Conservation (phyloP, 495 filamentous ascomycete species). For the Hypoxylon rickii region DNA sequence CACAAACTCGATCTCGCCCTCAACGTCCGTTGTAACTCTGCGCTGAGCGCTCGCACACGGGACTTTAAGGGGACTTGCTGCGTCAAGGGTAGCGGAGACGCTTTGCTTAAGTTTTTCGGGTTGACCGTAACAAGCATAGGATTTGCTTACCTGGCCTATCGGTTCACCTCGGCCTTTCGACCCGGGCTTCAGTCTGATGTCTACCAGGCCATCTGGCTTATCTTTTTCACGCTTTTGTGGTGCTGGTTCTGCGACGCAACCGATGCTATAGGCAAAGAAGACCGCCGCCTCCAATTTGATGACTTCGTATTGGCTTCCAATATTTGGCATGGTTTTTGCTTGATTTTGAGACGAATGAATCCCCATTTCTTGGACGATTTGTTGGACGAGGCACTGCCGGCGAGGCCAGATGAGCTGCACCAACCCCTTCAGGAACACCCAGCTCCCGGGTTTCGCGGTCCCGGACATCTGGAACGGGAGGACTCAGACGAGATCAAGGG, state of each 20-base stretch:
- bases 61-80: constrained; percentile 65
- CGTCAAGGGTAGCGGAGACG: constrained; percentile 45
- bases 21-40: constrained; percentile 62
- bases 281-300: constrained; percentile 51
- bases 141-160: neutral
- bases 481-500: constrained; percentile 70
- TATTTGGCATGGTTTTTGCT: too few species aligned
- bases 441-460: constrained; percentile 14
- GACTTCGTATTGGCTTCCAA: constrained; percentile 51
- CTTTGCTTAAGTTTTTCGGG: constrained; percentile 39
- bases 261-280: constrained; percentile 58
- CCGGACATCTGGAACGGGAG: constrained; percentile 53
- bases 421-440: too few species aligned
- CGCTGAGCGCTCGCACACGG: constrained; percentile 43
- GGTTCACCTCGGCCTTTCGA: too few species aligned
- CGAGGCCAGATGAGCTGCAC: neutral
- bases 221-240: constrained; percentile 50
- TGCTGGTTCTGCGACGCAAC: constrained; percentile 64
- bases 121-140: neutral
- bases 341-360: too few species aligned
- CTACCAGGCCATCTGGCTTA: too few species aligned
- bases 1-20: constrained; percentile 59
- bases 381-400: neutral
- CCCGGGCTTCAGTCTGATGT: too few species aligned
- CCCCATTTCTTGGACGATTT: too few species aligned